phyloP scores from a whole-genome alignment of 352 stramenopile genomes.

The Albugo candida region DNA sequence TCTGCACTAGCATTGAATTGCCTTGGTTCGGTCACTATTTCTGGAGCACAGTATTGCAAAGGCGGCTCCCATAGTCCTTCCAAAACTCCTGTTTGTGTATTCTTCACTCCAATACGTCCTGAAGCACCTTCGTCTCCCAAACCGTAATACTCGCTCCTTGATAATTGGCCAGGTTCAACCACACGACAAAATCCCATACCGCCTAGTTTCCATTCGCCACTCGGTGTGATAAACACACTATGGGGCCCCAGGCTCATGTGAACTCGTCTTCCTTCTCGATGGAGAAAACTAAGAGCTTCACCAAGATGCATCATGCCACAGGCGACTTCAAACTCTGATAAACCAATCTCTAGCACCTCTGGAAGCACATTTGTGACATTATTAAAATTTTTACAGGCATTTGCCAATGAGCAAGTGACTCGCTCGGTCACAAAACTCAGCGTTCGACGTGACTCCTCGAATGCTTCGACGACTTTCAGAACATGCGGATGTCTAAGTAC shows the following conservation, averaged over 20 bases:
- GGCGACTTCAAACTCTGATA: constrained; percentile 76
- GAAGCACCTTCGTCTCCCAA: constrained; percentile 13
- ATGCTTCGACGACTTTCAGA: constrained; percentile 81
- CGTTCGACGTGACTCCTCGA: constrained; percentile 68
- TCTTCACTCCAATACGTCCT: constrained; percentile 23
- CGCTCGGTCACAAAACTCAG: constrained; percentile 82
- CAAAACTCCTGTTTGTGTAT: constrained; percentile 24
- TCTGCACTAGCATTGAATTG: constrained; percentile 65
- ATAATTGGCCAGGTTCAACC: constrained; percentile 64
- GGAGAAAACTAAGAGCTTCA: constrained; percentile 79
- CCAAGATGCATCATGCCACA: constrained; percentile 78
- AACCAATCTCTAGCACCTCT: constrained; percentile 70
- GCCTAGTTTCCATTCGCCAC: constrained; percentile 82
- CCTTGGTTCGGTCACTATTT: constrained; percentile 64
- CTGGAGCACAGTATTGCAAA: constrained; percentile 71
- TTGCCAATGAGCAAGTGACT: constrained; percentile 77
- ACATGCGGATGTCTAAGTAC: constrained; percentile 75
- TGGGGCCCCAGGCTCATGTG: constrained; percentile 71
- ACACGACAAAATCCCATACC: constrained; percentile 79
- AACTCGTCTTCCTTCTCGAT: constrained; percentile 74
- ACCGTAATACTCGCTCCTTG: constrained; percentile 66
- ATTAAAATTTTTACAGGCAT: constrained; percentile 78
- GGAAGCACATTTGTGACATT: constrained; percentile 73
- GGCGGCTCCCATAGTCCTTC: constrained; percentile 63
- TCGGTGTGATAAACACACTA: constrained; percentile 82